Evolutionary conservation across 2,329 filamentous ascomycete genomes (phyloP), one percentile per base, ranked within the genome.

Genomic region (Diaporthe amygdali): DNA sequence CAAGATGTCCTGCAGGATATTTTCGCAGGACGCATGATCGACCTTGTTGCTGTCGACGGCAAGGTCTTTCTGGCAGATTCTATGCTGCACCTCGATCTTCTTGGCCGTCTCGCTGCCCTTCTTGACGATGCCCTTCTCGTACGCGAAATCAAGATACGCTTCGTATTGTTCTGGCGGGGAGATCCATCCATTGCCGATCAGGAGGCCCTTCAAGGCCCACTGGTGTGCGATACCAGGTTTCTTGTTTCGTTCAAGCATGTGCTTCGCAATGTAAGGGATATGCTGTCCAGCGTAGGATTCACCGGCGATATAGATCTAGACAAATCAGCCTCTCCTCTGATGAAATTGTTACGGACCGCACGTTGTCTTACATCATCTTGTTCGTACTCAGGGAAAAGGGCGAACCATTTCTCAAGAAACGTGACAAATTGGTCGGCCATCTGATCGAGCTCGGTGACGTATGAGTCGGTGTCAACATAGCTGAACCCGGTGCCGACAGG

Each of bases 171-270:
- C 94, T 9, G 85, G 85, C 1, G 96, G 95, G 2, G 95, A 93
- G 67, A 99, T 96, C 96, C 97, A 99, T 47, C 96, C 96, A 79
- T 99, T 99, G 68, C 97, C 97, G 73, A 99, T 98, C 44, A 99
- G 81, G 25, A 99, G 85, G 10, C 96, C 96, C 75, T 92, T 88
- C 34, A 99, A 83, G 64, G 92, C 92, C 96, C 96, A 99, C 32
- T 82, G 80, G 49, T 84, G 79, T 68, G 84, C 82, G 6, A 83
- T 82, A 27, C 78, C 78, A 17, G 82, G 81, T n/a, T 84, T 84
- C 77, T 93, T 92, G 84, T 99, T 99, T 72, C 94, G 94, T 59
- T 95, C 91, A 71, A 98, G 86, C 69, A 99, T 97, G 25, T 93
- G 93, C 78, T 92, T 92, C n/a, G 95, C 93, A 74, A 99, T 96